Evolutionary conservation across 192 early-diverging fungal species (phyloP).

Genomic region (Coemansia aciculifera): DNA sequence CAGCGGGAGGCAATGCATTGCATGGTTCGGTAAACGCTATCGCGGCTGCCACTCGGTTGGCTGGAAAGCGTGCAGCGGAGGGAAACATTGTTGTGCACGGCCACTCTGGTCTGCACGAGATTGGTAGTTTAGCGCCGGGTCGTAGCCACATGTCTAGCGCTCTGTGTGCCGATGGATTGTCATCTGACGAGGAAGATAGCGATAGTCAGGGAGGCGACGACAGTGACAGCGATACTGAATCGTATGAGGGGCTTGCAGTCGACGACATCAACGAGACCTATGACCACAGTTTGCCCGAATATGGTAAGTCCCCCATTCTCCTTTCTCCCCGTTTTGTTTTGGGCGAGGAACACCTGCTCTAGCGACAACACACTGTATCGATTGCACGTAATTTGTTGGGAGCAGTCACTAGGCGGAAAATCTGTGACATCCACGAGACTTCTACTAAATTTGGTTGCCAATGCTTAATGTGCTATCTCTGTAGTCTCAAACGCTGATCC

Average conservation of each 20-base stretch:
- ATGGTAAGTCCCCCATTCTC: constrained; percentile 17
- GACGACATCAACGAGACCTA: constrained; percentile 57
- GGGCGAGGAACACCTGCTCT: background rate
- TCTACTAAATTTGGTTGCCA: background rate
- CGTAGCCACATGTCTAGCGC: constrained; percentile 32
- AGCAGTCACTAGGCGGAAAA: background rate
- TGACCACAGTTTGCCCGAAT: constrained; percentile 53
- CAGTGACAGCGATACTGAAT: constrained; percentile 40
- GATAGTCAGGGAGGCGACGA: constrained; percentile 25
- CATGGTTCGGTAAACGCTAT: background rate
- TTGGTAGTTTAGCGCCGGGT: constrained; percentile 16
- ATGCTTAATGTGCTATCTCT: background rate
- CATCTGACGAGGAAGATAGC: constrained; percentile 24
- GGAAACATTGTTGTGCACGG: constrained; percentile 10
- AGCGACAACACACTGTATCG: too few species aligned
- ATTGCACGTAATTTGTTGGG: background rate
- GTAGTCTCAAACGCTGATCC: constrained; percentile 44
- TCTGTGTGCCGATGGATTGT: constrained; percentile 24
- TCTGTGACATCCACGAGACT: background rate
- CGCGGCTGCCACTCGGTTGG: background rate
- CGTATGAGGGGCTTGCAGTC: constrained; percentile 52
- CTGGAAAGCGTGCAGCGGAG: constrained; percentile 7
- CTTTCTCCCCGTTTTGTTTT: background rate
- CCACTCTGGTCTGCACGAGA: constrained; percentile 11
- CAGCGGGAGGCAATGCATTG: background rate